Base-by-base conservation (phyloP, 768 basidiomycete genomes). In the Mycena capillaripes region DNA sequence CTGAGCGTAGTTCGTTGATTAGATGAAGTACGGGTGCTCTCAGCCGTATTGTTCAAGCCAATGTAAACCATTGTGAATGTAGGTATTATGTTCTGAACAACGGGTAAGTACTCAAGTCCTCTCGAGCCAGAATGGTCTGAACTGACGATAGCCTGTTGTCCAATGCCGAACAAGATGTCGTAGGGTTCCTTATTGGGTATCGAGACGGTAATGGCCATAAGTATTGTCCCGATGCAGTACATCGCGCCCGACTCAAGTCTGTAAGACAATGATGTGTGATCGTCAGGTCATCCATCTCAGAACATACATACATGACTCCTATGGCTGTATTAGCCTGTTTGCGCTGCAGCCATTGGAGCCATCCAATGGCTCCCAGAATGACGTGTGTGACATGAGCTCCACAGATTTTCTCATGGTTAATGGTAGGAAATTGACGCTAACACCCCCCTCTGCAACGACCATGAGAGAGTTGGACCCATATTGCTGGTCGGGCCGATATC, bases 211-310 rank as follows among this genome's bases (percentile, higher is more conserved):
- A 23, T 38, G 16, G 30, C 4, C 3, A 64, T n/a, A 14, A n/a
- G n/a, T n/a, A n/a, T n/a, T n/a, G 21, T n/a, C 23, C 7, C 29
- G 16, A 38, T n/a, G 32, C 46, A 64, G 34, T 64, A 64, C 3
- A 52, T 34, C n/a, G 48, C 48, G 4, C 62, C 62, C 10, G 48
- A 64, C 44, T 64, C 62, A 6, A 64, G 32, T 36, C 62, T 64
- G 16, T 25, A 27, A 3, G 19, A 21, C 21, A 12, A 9, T 7
- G 5, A n/a, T n/a, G n/a, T n/a, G n/a, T n/a, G n/a, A n/a, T n/a
- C n/a, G n/a, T n/a, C n/a, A n/a, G n/a, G 48, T 12, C 21, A 8
- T 2, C 27, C 23, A 14, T 16, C 7, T 19, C 32, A 38, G n/a
- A 5, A 10, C 50, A 36, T 12, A 36, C 62, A 34, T 52, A 64